Evolutionary conservation across 2,329 filamentous ascomycete genomes (phyloP).

Genomic region (Pseudogymnoascus sp.): DNA sequence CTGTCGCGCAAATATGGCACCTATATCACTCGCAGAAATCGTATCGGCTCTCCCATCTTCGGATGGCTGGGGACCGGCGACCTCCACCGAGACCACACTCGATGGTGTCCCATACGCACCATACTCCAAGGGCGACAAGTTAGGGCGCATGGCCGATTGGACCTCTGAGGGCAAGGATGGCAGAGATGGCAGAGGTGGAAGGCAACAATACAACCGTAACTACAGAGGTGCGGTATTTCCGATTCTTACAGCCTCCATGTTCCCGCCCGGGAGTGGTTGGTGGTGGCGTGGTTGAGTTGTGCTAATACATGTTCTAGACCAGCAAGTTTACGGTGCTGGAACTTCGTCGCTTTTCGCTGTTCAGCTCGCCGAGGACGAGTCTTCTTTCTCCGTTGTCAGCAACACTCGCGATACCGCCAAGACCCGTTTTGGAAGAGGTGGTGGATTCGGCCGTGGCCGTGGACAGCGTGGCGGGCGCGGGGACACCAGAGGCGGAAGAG

Average conservation of each 20-base stretch:
- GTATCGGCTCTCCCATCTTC: constrained; percentile 65
- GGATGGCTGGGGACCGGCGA: constrained; percentile 80
- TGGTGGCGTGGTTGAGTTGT: neutral
- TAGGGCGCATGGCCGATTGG: constrained; percentile 99
- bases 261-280: neutral
- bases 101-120: constrained; percentile 95
- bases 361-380: constrained; percentile 89
- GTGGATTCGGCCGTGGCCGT: constrained; percentile 77
- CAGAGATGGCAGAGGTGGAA: constrained; percentile 62
- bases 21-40: constrained; percentile 53
- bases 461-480: constrained; percentile 63
- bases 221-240: constrained; percentile 65
- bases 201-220: constrained; percentile 86
- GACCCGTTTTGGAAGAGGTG: constrained; percentile 80
- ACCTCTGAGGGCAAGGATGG: constrained; percentile 81
- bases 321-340: constrained; percentile 93
- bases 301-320: constrained; percentile 50
- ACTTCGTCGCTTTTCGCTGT: constrained; percentile 82
- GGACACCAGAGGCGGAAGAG: constrained; percentile 56
- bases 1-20: constrained; percentile 37
- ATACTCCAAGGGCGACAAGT: constrained; percentile 97
- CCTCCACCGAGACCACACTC: constrained; percentile 77
- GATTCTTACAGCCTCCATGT: neutral
- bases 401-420: constrained; percentile 83
- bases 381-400: constrained; percentile 95